These are phyloP conservation scores for Boeremia exigua DNA, from an alignment of 2,329 filamentous ascomycete species.

Conservation along the genomic window DNA sequence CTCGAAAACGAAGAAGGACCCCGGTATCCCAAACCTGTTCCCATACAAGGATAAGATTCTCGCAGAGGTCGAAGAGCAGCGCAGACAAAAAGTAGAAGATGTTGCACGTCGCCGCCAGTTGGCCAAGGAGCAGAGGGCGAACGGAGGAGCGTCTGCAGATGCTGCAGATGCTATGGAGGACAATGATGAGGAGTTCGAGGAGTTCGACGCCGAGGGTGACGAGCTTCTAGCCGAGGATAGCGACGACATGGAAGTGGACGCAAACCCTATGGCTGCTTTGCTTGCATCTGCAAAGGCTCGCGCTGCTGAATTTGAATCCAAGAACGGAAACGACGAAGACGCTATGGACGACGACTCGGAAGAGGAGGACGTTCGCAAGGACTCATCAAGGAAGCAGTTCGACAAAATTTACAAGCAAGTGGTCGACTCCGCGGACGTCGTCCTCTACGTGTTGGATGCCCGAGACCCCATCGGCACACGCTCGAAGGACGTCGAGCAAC, in stretches of 20 bases:
- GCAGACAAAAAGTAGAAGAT: slow-evolving; percentile 81
- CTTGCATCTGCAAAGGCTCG: slow-evolving; percentile 81
- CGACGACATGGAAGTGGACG: slow-evolving; percentile 66
- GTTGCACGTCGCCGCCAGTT: slow-evolving; percentile 70
- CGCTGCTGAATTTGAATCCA: slow-evolving; percentile 75
- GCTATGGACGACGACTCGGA: slow-evolving; percentile 61
- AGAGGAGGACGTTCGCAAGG: slow-evolving; percentile 52
- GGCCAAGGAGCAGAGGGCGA: slow-evolving; percentile 57
- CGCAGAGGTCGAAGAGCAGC: slow-evolving; percentile 90
- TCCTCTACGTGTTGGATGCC: slow-evolving; percentile 92
- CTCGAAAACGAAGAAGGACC: slow-evolving; percentile 94
- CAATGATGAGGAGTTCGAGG: slow-evolving; percentile 42
- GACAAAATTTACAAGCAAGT: slow-evolving; percentile 97
- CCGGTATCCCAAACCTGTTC: slow-evolving; percentile 95
- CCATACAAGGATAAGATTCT: slow-evolving; percentile 97
- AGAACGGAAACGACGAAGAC: slow-evolving; percentile 65
- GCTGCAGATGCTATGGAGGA: slow-evolving; percentile 46
- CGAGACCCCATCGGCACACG: slow-evolving; percentile 89
- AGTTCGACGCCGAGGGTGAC: slow-evolving; percentile 60
- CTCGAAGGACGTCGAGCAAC: slow-evolving; percentile 87
- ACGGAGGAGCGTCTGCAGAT: slow-evolving; percentile 45
- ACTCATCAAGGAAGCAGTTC: slow-evolving; percentile 82
- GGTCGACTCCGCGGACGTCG: slow-evolving; percentile 84
- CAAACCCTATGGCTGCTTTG: slow-evolving; percentile 91
- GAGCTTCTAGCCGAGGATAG: slow-evolving; percentile 57